phyloP scores from a whole-genome alignment of 164 flowering plant species.

The Aristolochia fimbriata region DNA sequence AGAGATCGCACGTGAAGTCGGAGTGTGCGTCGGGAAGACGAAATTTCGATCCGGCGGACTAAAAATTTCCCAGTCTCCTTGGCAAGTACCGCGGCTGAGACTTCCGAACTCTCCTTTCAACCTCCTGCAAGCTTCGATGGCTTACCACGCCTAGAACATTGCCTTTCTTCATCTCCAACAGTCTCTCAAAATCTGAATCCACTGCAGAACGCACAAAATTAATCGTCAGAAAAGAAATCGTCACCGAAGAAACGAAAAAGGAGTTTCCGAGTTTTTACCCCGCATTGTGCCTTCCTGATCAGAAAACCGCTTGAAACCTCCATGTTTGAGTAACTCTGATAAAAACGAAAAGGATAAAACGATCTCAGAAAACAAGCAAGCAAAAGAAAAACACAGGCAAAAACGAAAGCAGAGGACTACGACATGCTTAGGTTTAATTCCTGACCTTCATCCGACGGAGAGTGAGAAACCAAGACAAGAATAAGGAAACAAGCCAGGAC shows the following conservation, averaged over 20 bases:
- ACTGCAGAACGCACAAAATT: neutral
- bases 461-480: slow-evolving; percentile 13
- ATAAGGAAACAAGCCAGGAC: slow-evolving; percentile 10
- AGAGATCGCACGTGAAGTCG: neutral
- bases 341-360: neutral
- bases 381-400: neutral
- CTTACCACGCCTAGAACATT: slow-evolving; percentile 35
- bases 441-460: slow-evolving; percentile 10
- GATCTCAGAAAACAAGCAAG: neutral
- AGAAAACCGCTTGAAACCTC: neutral
- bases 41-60: slow-evolving; percentile 2
- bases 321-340: slow-evolving; percentile 2
- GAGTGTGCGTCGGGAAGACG: neutral
- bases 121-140: slow-evolving; percentile 36
- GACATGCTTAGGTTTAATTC: neutral
- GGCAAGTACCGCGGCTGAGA: slow-evolving; percentile 11
- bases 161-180: slow-evolving; percentile 19
- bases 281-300: slow-evolving; percentile 5
- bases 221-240: neutral
- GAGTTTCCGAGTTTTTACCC: neutral
- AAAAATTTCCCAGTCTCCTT: slow-evolving; percentile 40
- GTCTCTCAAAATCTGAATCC: neutral
- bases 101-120: slow-evolving; percentile 8
- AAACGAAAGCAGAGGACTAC: neutral
- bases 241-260: no score